Conservation (phyloP, 2,329 filamentous ascomycete genomes). For the Nectriaceae sp. region DNA sequence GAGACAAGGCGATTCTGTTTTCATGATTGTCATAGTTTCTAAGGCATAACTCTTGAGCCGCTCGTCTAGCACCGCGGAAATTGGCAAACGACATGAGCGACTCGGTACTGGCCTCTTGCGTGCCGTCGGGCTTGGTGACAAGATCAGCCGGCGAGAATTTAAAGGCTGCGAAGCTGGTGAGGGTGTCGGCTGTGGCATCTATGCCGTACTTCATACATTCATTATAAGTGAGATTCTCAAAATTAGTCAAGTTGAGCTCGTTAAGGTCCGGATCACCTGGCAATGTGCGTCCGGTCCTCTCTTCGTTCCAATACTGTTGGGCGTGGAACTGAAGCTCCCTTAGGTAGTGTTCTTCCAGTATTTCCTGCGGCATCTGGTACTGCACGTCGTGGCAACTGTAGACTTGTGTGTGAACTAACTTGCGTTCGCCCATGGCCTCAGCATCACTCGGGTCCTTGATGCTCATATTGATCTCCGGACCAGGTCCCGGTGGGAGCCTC, state of each 20-base stretch:
- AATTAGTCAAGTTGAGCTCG: slow-evolving; percentile 33
- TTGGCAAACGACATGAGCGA: slow-evolving; percentile 30
- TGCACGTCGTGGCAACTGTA: slow-evolving; percentile 23
- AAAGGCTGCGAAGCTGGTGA: slow-evolving; percentile 7
- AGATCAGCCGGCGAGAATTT: neutral
- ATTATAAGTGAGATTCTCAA: slow-evolving; percentile 40
- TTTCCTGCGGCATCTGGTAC: slow-evolving; percentile 20
- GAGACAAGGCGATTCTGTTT: slow-evolving; percentile 37
- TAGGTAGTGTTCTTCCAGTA: slow-evolving; percentile 15
- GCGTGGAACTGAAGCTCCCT: slow-evolving; percentile 13
- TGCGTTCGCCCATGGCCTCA: slow-evolving; percentile 14
- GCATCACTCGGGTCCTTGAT: neutral
- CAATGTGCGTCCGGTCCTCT: neutral
- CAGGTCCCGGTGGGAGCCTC: slow-evolving; percentile 28
- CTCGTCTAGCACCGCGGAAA: slow-evolving; percentile 46
- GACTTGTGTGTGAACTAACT: slow-evolving; percentile 13
- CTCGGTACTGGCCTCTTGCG: slow-evolving; percentile 8
- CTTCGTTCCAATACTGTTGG: slow-evolving; percentile 10
- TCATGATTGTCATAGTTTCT: slow-evolving; percentile 39
- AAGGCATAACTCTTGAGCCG: slow-evolving; percentile 46
- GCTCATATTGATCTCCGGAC: slow-evolving; percentile 7
- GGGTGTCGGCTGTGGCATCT: slow-evolving; percentile 14
- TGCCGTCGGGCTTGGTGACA: neutral
- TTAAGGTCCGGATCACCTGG: neutral
- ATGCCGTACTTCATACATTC: slow-evolving; percentile 31